Conservation (phyloP, 805 yeast species). For the Tetrapisispora nanseiensis region DNA sequence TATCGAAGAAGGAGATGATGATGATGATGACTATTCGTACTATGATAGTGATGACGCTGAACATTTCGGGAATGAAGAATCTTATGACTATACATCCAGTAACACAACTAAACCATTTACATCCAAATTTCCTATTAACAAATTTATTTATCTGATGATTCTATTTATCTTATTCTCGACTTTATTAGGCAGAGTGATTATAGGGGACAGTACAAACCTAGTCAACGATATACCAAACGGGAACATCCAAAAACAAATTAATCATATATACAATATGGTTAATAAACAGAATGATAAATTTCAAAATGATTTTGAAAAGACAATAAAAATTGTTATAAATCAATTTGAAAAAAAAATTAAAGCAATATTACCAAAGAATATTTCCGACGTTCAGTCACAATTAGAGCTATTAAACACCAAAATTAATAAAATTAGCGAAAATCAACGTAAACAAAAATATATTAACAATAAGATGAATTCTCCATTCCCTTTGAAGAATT, state of each 20-base stretch:
- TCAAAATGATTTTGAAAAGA: conserved; percentile 22
- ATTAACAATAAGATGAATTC: background rate
- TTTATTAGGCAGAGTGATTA: background rate
- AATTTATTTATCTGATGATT: background rate
- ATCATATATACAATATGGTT: conserved; percentile 22
- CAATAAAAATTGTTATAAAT: conserved; percentile 20
- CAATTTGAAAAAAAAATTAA: conserved; percentile 28
- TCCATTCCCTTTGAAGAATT: conserved; percentile 12
- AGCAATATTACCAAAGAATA: conserved; percentile 21
- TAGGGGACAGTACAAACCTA: no score
- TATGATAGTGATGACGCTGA: conserved; percentile 2
- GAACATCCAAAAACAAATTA: conserved; percentile 20
- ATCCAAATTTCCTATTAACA: no score
- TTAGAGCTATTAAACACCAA: conserved; percentile 15
- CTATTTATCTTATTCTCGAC: background rate
- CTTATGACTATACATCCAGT: no score
- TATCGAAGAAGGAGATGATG: conserved; percentile 11
- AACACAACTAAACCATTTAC: no score
- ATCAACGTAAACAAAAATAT: background rate
- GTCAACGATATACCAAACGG: conserved; percentile 1
- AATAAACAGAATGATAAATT: conserved; percentile 17
- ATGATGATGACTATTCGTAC: conserved; percentile 4
- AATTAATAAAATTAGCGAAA: conserved; percentile 10
- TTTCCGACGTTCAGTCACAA: conserved; percentile 17
- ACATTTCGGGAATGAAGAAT: background rate